Evolutionary conservation across 139 green algal genomes (phyloP).

Genomic region (Pedinophyceae sp.): DNA sequence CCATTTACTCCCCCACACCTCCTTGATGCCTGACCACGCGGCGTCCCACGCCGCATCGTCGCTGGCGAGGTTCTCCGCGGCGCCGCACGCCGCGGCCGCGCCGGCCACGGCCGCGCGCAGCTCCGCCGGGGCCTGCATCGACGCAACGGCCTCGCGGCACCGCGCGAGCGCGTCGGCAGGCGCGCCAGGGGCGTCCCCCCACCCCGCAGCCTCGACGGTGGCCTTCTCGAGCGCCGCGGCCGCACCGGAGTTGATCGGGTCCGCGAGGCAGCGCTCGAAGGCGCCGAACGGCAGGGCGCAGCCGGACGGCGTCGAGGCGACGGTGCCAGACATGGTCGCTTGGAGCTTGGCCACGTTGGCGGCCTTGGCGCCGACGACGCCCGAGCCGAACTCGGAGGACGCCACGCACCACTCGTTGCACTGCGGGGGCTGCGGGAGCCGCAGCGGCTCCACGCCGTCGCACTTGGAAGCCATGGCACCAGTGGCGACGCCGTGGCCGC

Average conservation of each 20-base stretch:
- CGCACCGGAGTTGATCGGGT: slow-evolving; percentile 24
- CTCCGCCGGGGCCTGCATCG: slow-evolving; percentile 16
- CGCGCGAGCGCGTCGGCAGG: too few species aligned
- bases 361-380: slow-evolving; percentile 60
- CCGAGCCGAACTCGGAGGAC: slow-evolving; percentile 31
- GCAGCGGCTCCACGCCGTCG: neutral
- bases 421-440: neutral
- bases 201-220: slow-evolving; percentile 11
- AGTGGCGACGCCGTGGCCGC: too few species aligned
- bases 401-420: slow-evolving; percentile 18
- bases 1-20: slow-evolving; percentile 78
- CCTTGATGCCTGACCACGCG: slow-evolving; percentile 53
- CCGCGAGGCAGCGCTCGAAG: slow-evolving; percentile 53
- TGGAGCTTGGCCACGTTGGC: slow-evolving; percentile 43
- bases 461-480: neutral
- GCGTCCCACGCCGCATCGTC: slow-evolving; percentile 13
- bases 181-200: neutral
- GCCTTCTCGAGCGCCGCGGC: slow-evolving; percentile 20
- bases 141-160: too few species aligned
- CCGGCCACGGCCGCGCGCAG: slow-evolving; percentile 17
- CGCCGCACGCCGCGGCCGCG: slow-evolving; percentile 20
- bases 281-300: slow-evolving; percentile 69
- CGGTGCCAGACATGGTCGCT: neutral
- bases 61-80: neutral
- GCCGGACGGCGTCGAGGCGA: slow-evolving; percentile 24